phyloP scores from a whole-genome alignment of 495 filamentous ascomycete genomes.

The Lichina pygmaea region DNA sequence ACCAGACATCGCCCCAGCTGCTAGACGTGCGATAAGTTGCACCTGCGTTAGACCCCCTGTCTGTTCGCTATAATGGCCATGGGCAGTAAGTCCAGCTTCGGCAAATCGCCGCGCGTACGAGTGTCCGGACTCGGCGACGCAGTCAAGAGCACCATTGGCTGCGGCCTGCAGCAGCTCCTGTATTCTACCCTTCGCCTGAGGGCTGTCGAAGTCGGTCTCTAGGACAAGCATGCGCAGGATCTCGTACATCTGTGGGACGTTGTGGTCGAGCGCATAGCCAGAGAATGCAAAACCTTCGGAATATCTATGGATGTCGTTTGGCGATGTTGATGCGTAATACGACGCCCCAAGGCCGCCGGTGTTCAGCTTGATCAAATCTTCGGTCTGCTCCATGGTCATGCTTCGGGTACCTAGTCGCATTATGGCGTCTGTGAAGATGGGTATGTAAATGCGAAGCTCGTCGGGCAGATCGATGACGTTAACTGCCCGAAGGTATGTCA shows the following conservation, averaged over 20 bases:
- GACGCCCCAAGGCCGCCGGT: constrained; percentile 73
- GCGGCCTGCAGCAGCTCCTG: constrained; percentile 60
- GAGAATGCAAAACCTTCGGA: constrained; percentile 61
- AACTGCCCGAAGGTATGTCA: constrained; percentile 87
- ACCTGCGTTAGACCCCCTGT: constrained; percentile 67
- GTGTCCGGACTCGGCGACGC: constrained; percentile 69
- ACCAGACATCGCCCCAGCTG: constrained; percentile 25
- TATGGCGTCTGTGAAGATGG: constrained; percentile 74
- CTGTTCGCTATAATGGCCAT: constrained; percentile 48
- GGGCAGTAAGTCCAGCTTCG: constrained; percentile 46
- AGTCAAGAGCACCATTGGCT: constrained; percentile 74
- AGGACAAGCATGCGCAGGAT: constrained; percentile 50
- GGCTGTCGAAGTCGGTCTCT: constrained; percentile 71
- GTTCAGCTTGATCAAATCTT: constrained; percentile 85
- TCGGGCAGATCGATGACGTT: constrained; percentile 59
- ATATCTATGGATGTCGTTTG: constrained; percentile 35
- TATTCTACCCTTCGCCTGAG: constrained; percentile 55
- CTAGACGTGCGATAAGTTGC: constrained; percentile 50
- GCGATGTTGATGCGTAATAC: constrained; percentile 51
- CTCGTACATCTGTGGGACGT: constrained; percentile 76
- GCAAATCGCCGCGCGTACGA: constrained; percentile 60
- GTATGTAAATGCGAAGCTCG: constrained; percentile 61
- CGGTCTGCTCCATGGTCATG: constrained; percentile 77
- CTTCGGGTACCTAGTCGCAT: constrained; percentile 76
- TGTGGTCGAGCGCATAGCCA: constrained; percentile 67